Conservation (phyloP, 495 filamentous ascomycete species). For the Tuber microsphaerosporum region DNA sequence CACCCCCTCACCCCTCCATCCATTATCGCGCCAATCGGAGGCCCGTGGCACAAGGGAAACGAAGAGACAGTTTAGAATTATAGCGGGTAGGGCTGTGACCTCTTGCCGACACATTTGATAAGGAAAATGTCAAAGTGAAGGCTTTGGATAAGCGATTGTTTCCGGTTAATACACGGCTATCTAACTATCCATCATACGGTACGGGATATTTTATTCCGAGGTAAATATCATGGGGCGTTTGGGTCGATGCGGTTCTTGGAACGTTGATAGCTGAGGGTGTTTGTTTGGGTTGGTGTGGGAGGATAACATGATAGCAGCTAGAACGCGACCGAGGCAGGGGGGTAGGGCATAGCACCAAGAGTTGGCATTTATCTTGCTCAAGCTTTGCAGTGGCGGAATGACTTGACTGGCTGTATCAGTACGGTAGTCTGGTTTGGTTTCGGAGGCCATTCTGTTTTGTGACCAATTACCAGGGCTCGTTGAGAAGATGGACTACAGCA, state of each 20-base stretch:
- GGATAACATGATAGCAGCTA: background rate
- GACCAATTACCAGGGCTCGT: too few relatives aligned
- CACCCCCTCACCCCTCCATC: background rate
- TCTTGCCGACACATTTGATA: background rate
- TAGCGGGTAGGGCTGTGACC: background rate
- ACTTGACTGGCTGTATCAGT: background rate
- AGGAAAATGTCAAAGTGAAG: background rate
- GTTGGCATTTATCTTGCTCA: background rate
- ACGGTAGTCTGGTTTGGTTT: background rate
- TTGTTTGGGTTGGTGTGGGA: background rate
- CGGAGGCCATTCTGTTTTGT: background rate
- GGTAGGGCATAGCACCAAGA: background rate
- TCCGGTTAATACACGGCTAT: background rate
- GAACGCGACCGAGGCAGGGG: background rate
- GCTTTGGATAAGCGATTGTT: background rate
- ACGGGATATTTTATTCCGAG: background rate
- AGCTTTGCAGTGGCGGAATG: background rate
- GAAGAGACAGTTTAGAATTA: background rate
- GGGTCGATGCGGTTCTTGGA: background rate
- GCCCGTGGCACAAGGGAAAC: background rate
- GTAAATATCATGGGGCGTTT: background rate
- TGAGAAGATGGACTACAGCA: too few relatives aligned
- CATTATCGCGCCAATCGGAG: background rate
- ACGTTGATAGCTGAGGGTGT: background rate
- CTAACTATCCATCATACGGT: background rate